These are phyloP conservation scores for Vanrija sp. DNA, from an alignment of 1,284 basidiomycete species.

Conservation along the genomic window DNA sequence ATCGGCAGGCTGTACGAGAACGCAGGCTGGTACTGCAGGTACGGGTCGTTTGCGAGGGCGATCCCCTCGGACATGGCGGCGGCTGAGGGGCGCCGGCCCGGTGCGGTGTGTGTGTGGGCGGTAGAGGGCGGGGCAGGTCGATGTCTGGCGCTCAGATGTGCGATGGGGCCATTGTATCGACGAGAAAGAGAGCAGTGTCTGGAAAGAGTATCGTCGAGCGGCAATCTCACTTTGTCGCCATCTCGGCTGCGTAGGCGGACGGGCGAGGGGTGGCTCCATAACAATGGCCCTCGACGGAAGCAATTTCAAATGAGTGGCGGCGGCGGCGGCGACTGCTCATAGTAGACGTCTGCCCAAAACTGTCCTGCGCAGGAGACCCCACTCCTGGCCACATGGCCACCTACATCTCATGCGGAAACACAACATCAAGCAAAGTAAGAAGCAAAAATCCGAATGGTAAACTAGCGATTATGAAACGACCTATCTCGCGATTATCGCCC, in stretches of 20 bases:
- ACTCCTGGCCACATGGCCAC: background rate
- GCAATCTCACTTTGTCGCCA: too few relatives aligned
- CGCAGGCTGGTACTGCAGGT: conserved; percentile 66
- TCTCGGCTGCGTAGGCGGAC: too few relatives aligned
- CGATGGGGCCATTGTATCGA: too few relatives aligned
- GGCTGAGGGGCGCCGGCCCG: background rate
- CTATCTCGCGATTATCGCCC: background rate
- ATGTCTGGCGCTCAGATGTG: too few relatives aligned
- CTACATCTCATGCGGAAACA: background rate
- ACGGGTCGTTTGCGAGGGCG: conserved; percentile 57
- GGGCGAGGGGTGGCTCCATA: too few relatives aligned
- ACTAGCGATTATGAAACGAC: background rate
- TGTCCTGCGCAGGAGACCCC: background rate
- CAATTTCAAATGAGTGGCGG: too few relatives aligned
- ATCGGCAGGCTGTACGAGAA: conserved; percentile 85
- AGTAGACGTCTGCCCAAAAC: too few relatives aligned
- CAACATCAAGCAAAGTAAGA: background rate
- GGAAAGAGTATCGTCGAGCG: too few relatives aligned
- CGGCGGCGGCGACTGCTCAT: too few relatives aligned
- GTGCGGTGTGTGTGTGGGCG: background rate
- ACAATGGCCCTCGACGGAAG: too few relatives aligned
- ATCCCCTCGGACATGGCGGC: background rate
- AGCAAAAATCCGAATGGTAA: conserved; percentile 7
- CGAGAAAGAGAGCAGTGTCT: too few relatives aligned
- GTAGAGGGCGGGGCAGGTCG: too few relatives aligned